Conservation (phyloP, 306 rosid species). For the Quillaja saponaria region DNA sequence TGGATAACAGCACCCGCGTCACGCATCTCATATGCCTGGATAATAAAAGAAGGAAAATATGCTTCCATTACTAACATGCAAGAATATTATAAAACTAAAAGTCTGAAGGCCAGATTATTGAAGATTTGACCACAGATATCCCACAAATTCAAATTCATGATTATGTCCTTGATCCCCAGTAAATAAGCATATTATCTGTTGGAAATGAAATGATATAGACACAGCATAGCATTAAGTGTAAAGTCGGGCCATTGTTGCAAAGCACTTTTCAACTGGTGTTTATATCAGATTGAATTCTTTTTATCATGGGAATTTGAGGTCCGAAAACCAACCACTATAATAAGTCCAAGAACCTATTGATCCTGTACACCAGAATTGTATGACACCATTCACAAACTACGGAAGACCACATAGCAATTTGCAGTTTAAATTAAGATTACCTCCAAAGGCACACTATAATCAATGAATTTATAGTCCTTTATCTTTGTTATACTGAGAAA, state of each 20-base stretch:
- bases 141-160: background rate
- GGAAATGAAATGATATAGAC: slow-evolving; percentile 11
- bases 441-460: slow-evolving; percentile 11
- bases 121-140: slow-evolving; percentile 21
- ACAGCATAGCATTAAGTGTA: slow-evolving; percentile 9
- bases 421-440: slow-evolving; percentile 3
- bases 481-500: too few relatives aligned
- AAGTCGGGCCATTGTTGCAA: background rate
- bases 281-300: slow-evolving; percentile 14
- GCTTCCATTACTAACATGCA: slow-evolving; percentile 25
- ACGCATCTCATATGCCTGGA: slow-evolving; percentile 81
- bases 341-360: slow-evolving; percentile 4
- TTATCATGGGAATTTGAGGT: too few relatives aligned
- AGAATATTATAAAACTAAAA: slow-evolving; percentile 8
- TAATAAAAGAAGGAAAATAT: slow-evolving; percentile 24
- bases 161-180: too few relatives aligned
- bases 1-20: slow-evolving; percentile 88
- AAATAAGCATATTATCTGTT: slow-evolving; percentile 12
- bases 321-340: background rate
- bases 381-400: slow-evolving; percentile 7
- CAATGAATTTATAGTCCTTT: background rate
- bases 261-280: slow-evolving; percentile 7
- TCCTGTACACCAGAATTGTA: slow-evolving; percentile 9
- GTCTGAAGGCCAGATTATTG: slow-evolving; percentile 5
- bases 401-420: background rate